Evolutionary conservation across 345 rosid species (phyloP).

Genomic region (Erodium maritimum): DNA sequence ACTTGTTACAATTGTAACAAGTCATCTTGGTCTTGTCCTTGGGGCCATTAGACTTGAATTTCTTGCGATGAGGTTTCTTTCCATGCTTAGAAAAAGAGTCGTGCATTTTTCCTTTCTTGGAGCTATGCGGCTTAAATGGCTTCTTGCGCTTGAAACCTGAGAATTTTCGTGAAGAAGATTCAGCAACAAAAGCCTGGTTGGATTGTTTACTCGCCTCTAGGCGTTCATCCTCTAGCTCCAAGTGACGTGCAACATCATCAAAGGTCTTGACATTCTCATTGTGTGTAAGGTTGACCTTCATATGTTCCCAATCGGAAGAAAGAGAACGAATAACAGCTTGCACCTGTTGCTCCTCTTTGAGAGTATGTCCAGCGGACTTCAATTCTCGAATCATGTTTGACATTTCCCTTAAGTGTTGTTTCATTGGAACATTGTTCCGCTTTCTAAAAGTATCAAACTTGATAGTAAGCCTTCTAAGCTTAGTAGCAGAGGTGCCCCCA

Average conservation of each 20-base stretch:
- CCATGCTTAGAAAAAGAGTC: too few species aligned
- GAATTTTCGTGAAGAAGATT: not conserved
- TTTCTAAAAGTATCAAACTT: not conserved
- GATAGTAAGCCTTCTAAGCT: not conserved
- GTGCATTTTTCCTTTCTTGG: too few species aligned
- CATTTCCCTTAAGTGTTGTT: not conserved
- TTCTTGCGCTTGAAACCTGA: not conserved
- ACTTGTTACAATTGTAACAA: not conserved
- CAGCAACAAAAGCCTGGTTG: not conserved
- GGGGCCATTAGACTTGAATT: too few species aligned
- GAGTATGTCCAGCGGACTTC: not conserved
- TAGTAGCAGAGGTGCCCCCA: not conserved
- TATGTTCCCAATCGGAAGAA: not conserved
- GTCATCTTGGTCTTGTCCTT: not conserved
- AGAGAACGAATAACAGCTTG: not conserved
- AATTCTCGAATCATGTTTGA: not conserved
- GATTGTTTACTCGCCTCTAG: not conserved
- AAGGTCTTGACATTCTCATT: not conserved
- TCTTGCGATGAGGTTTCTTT: too few species aligned
- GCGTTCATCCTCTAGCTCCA: not conserved
- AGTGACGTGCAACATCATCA: too few species aligned
- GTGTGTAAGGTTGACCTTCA: not conserved
- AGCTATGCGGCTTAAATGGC: too few species aligned
- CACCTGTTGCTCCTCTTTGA: not conserved
- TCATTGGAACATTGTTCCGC: not conserved